phyloP scores from a whole-genome alignment of 1,284 basidiomycete genomes.

The Leccinum solheimii region DNA sequence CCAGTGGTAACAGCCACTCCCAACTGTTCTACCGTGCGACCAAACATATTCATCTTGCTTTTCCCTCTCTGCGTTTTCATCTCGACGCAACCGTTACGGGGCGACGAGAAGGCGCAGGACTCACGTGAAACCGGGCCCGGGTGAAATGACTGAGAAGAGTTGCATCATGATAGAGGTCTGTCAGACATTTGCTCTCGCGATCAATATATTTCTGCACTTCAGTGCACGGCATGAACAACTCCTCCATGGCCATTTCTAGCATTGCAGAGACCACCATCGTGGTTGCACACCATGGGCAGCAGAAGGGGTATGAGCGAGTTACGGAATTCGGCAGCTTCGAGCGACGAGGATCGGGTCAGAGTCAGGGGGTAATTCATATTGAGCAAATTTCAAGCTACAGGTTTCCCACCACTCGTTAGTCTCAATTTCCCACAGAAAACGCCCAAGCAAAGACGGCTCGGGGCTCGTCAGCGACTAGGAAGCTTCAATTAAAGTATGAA shows the following conservation, averaged over 20 bases:
- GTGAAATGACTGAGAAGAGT: constrained; percentile 77
- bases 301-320: constrained; percentile 48
- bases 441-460: too few relatives aligned
- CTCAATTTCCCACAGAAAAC: too few relatives aligned
- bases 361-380: constrained; percentile 65
- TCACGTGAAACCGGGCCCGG: constrained; percentile 74
- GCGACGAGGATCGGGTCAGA: constrained; percentile 52
- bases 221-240: constrained; percentile 93
- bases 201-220: constrained; percentile 93
- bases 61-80: constrained; percentile 66
- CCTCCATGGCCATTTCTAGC: constrained; percentile 94
- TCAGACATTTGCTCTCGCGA: constrained; percentile 85
- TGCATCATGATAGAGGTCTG: constrained; percentile 69
- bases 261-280: constrained; percentile 70
- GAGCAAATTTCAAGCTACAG: too few relatives aligned
- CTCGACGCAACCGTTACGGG: constrained; percentile 36
- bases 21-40: constrained; percentile 90
- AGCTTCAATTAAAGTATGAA: too few relatives aligned
- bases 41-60: constrained; percentile 84
- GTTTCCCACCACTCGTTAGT: too few relatives aligned
- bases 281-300: constrained; percentile 37
- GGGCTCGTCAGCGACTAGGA: too few relatives aligned
- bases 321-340: constrained; percentile 61
- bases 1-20: constrained; percentile 67
- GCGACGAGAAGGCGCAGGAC: constrained; percentile 31